Evolutionary conservation across 331 rosid species (phyloP), one percentile per base, ranked within the genome.

Genomic region (Dryas integrifolia): DNA sequence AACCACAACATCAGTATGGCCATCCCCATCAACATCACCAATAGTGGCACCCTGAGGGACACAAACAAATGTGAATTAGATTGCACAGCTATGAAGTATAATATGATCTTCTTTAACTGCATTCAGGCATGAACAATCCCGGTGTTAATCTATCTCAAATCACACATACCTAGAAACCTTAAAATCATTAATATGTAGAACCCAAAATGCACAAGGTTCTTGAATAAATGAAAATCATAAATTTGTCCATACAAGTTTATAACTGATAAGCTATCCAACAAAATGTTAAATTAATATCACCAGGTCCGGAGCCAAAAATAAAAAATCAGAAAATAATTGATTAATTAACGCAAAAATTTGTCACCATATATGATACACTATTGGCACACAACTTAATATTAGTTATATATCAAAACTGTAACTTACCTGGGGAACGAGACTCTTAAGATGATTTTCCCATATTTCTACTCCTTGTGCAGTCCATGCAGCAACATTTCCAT

Each of bases 401-500:
- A 13, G 48, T 30, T 52, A 59, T 64, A 52, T 62, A 72, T 58
- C 58, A 35, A 72, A 58, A 73, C 14, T 55, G 66, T 58, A 69
- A 58, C 12, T 52, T 79, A 95, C 98, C 90, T 95, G 92, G 35
- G 98, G 96, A 78, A 95, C 86, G 62, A 91, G 89, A 83, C 97
- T 91, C 88, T 91, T 91, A 15, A 95, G 82, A 84, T 91, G 96
- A 11, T 8, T 76, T 84, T 84, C 96, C 98, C 98, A 95, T 72
- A 95, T 86, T 78, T 85, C 89, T 74, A 65, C 90, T 60, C 98
- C 98, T 77, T 87, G 87, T 49, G 96, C 87, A 76, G 93, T 85
- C 98, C 98, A 95, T 68, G 90, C 97, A 78, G 95, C 98, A 79
- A 95, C 90, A 75, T 95, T 95, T 69, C 98, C 98, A 81, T 95